Base-by-base conservation (phyloP, 2,329 filamentous ascomycete species). In the Talaromyces amestolkiae region DNA sequence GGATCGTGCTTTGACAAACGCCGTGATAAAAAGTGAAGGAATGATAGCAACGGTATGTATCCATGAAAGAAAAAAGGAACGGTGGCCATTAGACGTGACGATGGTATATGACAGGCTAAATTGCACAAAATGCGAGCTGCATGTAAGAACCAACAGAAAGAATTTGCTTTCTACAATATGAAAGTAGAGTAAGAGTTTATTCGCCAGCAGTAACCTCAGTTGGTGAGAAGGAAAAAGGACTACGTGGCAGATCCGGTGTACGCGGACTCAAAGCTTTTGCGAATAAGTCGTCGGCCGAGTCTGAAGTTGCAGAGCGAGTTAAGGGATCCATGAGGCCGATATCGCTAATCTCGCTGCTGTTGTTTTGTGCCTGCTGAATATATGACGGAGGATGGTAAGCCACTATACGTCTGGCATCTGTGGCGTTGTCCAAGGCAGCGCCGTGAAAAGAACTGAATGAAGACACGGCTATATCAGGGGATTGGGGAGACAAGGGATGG, bases 181-280 rank as follows among this genome's bases (percentile, higher is more conserved):
- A 31, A 7, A 31, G 7, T 31, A 31, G 27, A 31, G 27, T 7
- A 3, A 31, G 27, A 31, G 6, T 31, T 31, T 31, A 45, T 60
- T 60, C 43, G 6, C 41, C 37, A 64, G 63, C 72, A 68, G 68
- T 70, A 47, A 74, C 79, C 67, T 82, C 80, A 51, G 75, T 71
- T n/a, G 75, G 75, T 35, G 79, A 77, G 74, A 89, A 86, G 3
- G 85, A 86, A 73, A 97, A 97, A 0, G 92, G 93, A 73, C 91
- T 93, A 71, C 88, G 91, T 62, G 88, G 87, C 83, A 95, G 92
- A 70, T 96, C 92, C 0, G 93, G 93, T 72, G 91, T 93, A 60
- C 93, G 84, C 1, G 93, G 93, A 72, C 91, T 94, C 79, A 97
- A 87, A 1, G 92, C 92, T 61, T 96, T 84, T 0, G 92, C 93